phyloP scores from a whole-genome alignment of 2,329 filamentous ascomycete genomes.

The Scedosporium aurantiacum region DNA sequence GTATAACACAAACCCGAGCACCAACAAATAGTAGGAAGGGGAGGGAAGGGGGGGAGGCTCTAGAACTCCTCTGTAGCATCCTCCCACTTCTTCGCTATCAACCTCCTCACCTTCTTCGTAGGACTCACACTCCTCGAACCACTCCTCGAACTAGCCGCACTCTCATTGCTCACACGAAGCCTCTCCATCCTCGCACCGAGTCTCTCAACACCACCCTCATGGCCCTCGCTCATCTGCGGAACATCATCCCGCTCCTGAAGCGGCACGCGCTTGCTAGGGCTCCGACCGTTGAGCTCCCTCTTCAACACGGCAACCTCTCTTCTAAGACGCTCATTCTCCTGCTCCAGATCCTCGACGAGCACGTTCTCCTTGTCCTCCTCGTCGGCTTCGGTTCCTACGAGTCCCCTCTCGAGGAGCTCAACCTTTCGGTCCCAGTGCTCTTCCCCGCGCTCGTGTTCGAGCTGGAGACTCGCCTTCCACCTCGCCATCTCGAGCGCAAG shows the following conservation, averaged over 20 bases:
- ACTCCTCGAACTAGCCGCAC: conserved; percentile 13
- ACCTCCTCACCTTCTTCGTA: conserved; percentile 40
- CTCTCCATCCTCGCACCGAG: conserved; percentile 38
- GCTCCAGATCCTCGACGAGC: conserved; percentile 51
- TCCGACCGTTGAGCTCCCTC: conserved; percentile 52
- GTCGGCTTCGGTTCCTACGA: conserved; percentile 33
- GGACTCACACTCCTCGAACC: conserved; percentile 26
- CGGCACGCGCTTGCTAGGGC: conserved; percentile 49
- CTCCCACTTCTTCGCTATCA: conserved; percentile 38
- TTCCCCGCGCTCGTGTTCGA: conserved; percentile 69
- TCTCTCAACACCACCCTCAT: not conserved
- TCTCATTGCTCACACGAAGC: conserved; percentile 33
- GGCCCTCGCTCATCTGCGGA: not conserved
- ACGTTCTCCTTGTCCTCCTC: conserved; percentile 49
- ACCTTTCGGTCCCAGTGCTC: conserved; percentile 84
- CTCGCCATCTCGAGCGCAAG: conserved; percentile 63
- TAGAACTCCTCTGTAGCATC: conserved; percentile 25
- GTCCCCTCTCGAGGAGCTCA: conserved; percentile 45
- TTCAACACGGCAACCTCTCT: conserved; percentile 54
- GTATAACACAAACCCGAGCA: not conserved
- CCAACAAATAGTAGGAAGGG: too few species aligned
- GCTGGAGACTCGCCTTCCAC: conserved; percentile 71
- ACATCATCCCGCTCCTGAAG: conserved; percentile 44
- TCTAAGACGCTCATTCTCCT: conserved; percentile 60
- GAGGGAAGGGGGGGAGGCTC: not conserved